Evolutionary conservation across 225 moss, liverwort and hornwort species (phyloP), one percentile per base, ranked within the genome.

Genomic region (Bryum argenteum): DNA sequence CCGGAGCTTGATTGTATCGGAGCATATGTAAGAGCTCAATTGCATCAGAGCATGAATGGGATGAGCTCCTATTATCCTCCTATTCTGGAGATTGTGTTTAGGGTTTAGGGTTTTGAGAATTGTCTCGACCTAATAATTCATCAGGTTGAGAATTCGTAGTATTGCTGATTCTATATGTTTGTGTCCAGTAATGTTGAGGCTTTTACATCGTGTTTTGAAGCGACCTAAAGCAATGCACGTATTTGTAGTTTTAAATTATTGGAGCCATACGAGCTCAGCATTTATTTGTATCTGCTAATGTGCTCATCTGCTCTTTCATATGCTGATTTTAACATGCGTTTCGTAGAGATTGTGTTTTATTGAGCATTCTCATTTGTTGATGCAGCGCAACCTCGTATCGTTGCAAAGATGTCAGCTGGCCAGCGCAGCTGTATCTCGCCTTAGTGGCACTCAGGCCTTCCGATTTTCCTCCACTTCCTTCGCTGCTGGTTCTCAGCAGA

Each of bases 361-460:
- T 5, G 15, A 13, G 47, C 13, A 13, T 47, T 47, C 47, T 48
- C 11, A 48, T 48, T 45, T 48, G 57, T 52, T 11, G 39, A 65
- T 68, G 75, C 82, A 93, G 91, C 54, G 87, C 79, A 93, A 76
- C 66, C 59, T 96, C 39, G 51, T 85, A 76, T 79, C 87, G 12
- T 45, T 85, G 52, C 85, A 87, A 41, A 77, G 87, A 70, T 90
- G 77, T 69, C 80, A 61, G 66, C 38, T 85, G 79, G 81, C 78
- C 2, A 77, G 75, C 15, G 61, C 80, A 21, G 77, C 87, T 8
- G 61, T 77, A 64, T 70, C 77, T 26, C 65, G 78, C 63, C 65
- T 83, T 42, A 54, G 72, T 18, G 71, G 72, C 69, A 53, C 42
- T 11, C 78, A 81, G 37, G 33, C 75, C 9, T 62, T 83, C 50